These are phyloP conservation scores for Amphirosellinia nigrospora DNA, from an alignment of 495 filamentous ascomycete species.

Conservation along the genomic window DNA sequence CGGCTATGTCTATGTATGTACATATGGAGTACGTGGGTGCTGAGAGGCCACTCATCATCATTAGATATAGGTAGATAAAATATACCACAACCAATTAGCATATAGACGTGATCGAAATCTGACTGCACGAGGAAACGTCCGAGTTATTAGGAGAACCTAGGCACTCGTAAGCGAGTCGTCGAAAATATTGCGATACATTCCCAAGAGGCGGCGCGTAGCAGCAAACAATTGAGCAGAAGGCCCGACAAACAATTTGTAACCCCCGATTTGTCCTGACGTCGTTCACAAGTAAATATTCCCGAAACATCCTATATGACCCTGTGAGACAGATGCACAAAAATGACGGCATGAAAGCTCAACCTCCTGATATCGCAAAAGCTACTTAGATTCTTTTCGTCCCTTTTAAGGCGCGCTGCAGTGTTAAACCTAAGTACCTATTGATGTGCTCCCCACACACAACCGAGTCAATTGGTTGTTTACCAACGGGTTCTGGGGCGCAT, in stretches of 20 bases:
- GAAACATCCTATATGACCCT: too few relatives aligned
- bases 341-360: background rate
- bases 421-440: too few relatives aligned
- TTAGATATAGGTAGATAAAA: slow-evolving; percentile 12
- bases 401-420: too few relatives aligned
- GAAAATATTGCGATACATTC: background rate
- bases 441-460: background rate
- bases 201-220: background rate
- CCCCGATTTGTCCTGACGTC: background rate
- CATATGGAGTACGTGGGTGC: background rate
- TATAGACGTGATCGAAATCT: background rate
- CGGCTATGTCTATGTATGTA: background rate
- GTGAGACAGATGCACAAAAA: background rate
- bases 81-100: background rate
- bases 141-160: too few relatives aligned
- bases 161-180: too few relatives aligned
- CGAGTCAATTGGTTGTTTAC: background rate
- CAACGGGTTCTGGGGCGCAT: background rate
- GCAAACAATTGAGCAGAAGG: background rate
- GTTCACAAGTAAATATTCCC: background rate
- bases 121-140: background rate
- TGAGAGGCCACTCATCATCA: background rate
- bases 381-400: too few relatives aligned
- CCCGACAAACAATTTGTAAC: background rate
- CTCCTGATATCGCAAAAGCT: too few relatives aligned